A percentile compares a stretch with the other conserved stretches of the same genome.
phyloP scores from a whole-genome alignment of 805 yeast genomes.

The Kodamaea restingae region DNA sequence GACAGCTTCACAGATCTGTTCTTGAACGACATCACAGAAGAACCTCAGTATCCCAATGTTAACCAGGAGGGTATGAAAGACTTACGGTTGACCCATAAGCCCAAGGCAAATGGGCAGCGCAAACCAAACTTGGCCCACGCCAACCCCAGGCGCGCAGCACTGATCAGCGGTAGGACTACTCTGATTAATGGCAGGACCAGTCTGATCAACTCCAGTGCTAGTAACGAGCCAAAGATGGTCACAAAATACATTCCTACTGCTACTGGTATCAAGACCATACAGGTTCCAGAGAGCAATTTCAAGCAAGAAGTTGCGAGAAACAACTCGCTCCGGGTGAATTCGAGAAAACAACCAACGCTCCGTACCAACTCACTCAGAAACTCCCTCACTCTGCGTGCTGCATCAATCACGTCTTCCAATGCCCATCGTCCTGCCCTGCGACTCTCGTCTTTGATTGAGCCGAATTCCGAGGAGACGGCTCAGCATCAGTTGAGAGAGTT shows the following conservation, averaged over 20 bases:
- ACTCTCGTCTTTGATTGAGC: constrained; percentile 13
- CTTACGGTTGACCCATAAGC: constrained; percentile 26
- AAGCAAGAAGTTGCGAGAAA: constrained; percentile 36
- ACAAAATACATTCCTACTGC: constrained; percentile 74
- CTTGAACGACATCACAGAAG: constrained; percentile 30
- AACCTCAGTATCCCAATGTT: constrained; percentile 18
- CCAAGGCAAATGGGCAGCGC: neutral
- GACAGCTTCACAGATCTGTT: constrained; percentile 31
- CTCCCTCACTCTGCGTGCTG: constrained; percentile 10
- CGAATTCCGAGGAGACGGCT: constrained; percentile 5
- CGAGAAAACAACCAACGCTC: constrained; percentile 6
- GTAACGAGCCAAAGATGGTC: constrained; percentile 38
- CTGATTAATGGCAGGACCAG: too few relatives aligned
- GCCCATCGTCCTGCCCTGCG: constrained; percentile 10
- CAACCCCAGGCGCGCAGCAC: neutral
- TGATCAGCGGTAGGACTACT: neutral
- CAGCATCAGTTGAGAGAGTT: constrained; percentile 25
- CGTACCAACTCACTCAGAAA: neutral
- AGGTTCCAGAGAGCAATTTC: constrained; percentile 53
- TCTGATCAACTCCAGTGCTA: neutral
- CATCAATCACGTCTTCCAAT: constrained; percentile 23
- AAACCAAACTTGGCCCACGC: neutral
- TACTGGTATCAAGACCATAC: constrained; percentile 63
- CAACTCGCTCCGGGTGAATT: constrained; percentile 35
- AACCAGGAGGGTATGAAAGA: constrained; percentile 35